Evolutionary conservation across 2,329 filamentous ascomycete genomes (phyloP).

Genomic region (Colletotrichum paranaense): DNA sequence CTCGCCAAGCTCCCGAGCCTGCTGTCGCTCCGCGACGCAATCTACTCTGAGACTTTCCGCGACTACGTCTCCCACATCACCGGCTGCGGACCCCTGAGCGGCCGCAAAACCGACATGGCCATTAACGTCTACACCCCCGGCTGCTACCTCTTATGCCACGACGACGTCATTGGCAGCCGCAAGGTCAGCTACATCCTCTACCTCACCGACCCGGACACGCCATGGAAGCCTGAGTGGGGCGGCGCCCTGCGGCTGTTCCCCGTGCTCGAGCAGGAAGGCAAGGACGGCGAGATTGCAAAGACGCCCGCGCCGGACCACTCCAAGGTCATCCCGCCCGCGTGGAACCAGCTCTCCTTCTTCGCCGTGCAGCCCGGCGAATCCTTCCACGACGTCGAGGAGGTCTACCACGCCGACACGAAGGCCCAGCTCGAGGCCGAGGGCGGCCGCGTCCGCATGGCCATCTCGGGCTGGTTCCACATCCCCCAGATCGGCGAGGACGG

Average conservation of each 20-base stretch:
- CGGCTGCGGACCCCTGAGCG: slow-evolving; percentile 86
- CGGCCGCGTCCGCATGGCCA: slow-evolving; percentile 91
- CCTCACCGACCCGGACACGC: slow-evolving; percentile 88
- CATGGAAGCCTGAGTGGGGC: slow-evolving; percentile 93
- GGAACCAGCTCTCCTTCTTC: slow-evolving; percentile 98
- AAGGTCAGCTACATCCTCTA: slow-evolving; percentile 98
- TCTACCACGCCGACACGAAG: slow-evolving; percentile 77
- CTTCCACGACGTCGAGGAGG: slow-evolving; percentile 98
- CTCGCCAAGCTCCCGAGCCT: slow-evolving; percentile 88
- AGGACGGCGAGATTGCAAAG: slow-evolving; percentile 79
- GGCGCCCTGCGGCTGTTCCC: slow-evolving; percentile 92
- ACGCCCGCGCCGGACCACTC: slow-evolving; percentile 82
- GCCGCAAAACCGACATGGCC: slow-evolving; percentile 97
- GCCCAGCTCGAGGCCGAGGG: slow-evolving; percentile 75
- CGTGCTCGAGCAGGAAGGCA: slow-evolving; percentile 70
- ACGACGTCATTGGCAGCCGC: slow-evolving; percentile 98
- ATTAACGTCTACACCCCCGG: slow-evolving; percentile 99
- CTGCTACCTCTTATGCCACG: slow-evolving; percentile 94
- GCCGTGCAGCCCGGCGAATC: slow-evolving; percentile 98
- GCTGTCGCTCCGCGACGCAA: slow-evolving; percentile 89
- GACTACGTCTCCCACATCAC: slow-evolving; percentile 90
- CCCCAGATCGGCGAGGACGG: slow-evolving; percentile 95
- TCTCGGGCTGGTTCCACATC: slow-evolving; percentile 99
- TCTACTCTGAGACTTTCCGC: slow-evolving; percentile 92
- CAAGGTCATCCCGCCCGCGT: slow-evolving; percentile 90